These are phyloP conservation scores for Tuber melanosporum DNA, from an alignment of 495 filamentous ascomycete genomes.

Conservation along the genomic window DNA sequence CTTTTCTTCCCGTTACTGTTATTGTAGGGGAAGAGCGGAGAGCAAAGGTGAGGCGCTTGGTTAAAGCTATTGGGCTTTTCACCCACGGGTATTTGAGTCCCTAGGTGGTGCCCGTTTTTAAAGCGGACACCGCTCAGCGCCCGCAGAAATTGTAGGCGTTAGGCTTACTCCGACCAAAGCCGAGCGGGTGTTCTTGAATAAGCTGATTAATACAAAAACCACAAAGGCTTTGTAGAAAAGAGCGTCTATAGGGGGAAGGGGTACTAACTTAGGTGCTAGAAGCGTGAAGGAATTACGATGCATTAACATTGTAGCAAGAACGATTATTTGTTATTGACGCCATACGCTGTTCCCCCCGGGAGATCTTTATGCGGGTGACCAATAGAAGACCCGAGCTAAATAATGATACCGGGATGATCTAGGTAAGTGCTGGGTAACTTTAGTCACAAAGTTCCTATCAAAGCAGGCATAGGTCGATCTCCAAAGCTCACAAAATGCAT, in stretches of 20 bases:
- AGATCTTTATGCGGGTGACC: neutral
- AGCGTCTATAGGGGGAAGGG: neutral
- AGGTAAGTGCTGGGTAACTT: neutral
- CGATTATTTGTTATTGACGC: neutral
- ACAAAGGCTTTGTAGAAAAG: neutral
- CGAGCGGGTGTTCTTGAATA: neutral
- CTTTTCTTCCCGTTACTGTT: neutral
- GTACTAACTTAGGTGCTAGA: neutral
- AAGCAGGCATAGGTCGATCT: neutral
- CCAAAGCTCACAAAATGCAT: neutral
- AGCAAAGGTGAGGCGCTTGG: neutral
- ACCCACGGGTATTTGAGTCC: neutral
- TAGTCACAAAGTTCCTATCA: neutral
- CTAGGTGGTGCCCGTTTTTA: neutral
- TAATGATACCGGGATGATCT: neutral
- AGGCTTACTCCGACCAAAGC: neutral
- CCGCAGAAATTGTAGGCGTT: neutral
- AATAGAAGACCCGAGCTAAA: no score
- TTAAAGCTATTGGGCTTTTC: neutral
- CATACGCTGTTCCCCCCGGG: neutral
- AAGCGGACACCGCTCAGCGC: neutral
- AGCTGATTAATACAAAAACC: neutral
- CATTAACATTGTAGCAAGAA: neutral
- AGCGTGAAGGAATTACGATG: neutral
- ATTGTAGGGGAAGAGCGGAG: neutral